Evolutionary conservation across 148 eudicot genomes (phyloP).

Genomic region (Rhododendron vialii): DNA sequence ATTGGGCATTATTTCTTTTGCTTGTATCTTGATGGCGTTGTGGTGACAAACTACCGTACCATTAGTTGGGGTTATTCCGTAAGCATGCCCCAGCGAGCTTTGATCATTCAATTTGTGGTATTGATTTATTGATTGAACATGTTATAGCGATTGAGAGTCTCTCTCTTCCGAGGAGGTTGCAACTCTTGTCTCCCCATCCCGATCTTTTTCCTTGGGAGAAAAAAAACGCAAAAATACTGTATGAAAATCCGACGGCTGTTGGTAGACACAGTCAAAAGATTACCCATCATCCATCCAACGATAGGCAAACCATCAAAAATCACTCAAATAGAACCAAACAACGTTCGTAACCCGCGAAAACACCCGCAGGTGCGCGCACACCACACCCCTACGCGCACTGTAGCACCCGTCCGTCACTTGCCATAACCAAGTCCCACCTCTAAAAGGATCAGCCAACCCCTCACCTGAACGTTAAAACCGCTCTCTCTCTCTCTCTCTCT

Average conservation of each 20-base stretch:
- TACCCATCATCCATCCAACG: not conserved
- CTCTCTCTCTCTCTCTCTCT: constrained; percentile 12
- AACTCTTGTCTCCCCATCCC: too few relatives aligned
- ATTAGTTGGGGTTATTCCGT: too few relatives aligned
- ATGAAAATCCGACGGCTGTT: not conserved
- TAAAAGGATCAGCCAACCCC: not conserved
- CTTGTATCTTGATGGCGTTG: too few relatives aligned
- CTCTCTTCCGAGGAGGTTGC: too few relatives aligned
- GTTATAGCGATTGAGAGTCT: too few relatives aligned
- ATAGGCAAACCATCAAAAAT: not conserved
- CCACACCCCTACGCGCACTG: not conserved
- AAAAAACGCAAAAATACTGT: too few relatives aligned
- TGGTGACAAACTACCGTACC: too few relatives aligned
- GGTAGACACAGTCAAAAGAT: not conserved
- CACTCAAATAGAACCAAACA: not conserved
- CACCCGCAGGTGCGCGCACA: not conserved
- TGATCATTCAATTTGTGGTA: too few relatives aligned
- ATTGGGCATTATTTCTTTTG: too few relatives aligned
- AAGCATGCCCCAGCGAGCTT: too few relatives aligned
- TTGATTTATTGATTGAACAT: too few relatives aligned
- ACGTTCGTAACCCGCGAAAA: constrained; percentile 1
- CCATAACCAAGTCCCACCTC: not conserved
- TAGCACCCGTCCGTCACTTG: not conserved
- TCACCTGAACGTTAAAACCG: constrained; percentile 17
- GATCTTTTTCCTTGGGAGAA: too few relatives aligned